phyloP scores from a whole-genome alignment of 768 basidiomycete species.

The Ephemerocybe angulata region DNA sequence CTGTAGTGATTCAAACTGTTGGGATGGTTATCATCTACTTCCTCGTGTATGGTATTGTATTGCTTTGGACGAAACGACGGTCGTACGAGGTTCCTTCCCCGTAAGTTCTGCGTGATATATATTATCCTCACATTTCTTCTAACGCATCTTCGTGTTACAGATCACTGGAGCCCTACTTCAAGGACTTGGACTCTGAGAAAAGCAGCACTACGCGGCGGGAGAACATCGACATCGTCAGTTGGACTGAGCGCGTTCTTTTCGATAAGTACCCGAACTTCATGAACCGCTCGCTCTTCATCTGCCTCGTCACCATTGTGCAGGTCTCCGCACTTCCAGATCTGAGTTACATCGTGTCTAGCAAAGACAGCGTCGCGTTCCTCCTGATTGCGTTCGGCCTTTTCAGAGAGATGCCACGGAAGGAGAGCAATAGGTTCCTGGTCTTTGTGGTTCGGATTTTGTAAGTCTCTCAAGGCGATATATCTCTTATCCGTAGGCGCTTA shows the following conservation, averaged over 20 bases:
- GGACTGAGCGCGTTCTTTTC: conserved; percentile 2
- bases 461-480: background rate
- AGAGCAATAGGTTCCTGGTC: background rate
- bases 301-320: background rate
- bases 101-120: background rate
- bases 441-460: background rate
- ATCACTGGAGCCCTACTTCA: background rate
- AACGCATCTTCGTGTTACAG: background rate
- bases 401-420: background rate
- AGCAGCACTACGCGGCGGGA: background rate
- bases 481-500: background rate
- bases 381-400: conserved; percentile 1
- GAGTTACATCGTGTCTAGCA: background rate
- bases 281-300: background rate
- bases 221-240: conserved; percentile 1
- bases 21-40: background rate
- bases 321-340: background rate
- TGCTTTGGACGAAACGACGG: background rate
- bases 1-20: background rate
- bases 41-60: background rate
- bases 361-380: background rate
- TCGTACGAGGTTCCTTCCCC: background rate
- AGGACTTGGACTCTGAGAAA: background rate
- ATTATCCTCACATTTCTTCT: background rate
- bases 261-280: conserved; percentile 7